Percentiles rank a stretch among this genome's conserved stretches.
phyloP scores from a whole-genome alignment of 169 alveolate species.

The Pseudocohnilembus persalinus region DNA sequence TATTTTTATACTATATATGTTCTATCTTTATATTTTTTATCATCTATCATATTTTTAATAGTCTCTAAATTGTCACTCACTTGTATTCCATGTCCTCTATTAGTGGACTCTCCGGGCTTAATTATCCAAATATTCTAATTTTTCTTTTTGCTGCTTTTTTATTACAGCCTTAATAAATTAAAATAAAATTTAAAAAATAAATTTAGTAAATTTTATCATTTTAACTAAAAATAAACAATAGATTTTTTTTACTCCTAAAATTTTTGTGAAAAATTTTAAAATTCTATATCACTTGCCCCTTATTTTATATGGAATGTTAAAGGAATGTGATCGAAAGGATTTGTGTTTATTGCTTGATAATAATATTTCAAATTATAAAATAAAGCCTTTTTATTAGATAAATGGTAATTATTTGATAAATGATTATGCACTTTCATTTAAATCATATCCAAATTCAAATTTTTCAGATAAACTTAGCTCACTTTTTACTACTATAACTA shows the following conservation, averaged over 20 bases:
- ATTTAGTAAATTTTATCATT: no score
- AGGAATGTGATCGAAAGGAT: constrained; percentile 60
- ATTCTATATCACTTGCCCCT: constrained; percentile 52
- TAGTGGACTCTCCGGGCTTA: constrained; percentile 80
- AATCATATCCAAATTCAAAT: background rate
- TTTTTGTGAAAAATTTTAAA: constrained; percentile 34
- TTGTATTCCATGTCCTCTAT: constrained; percentile 76
- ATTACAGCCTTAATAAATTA: constrained; percentile 13
- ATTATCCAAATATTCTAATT: constrained; percentile 66
- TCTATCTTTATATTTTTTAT: constrained; percentile 50
- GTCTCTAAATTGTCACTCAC: constrained; percentile 55
- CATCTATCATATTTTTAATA: constrained; percentile 28
- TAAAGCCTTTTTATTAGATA: constrained; percentile 59
- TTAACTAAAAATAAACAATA: no score
- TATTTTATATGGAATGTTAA: constrained; percentile 66
- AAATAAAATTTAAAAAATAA: no score
- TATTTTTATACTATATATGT: constrained; percentile 76
- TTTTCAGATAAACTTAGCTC: no score
- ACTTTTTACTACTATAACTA: background rate
- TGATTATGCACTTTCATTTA: constrained; percentile 43
- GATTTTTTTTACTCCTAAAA: constrained; percentile 33
- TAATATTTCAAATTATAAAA: constrained; percentile 63
- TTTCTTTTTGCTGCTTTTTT: background rate
- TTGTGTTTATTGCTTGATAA: constrained; percentile 50
- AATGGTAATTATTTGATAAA: constrained; percentile 51